phyloP scores from a whole-genome alignment of 345 rosid genomes.

The Aquilaria sinensis region DNA sequence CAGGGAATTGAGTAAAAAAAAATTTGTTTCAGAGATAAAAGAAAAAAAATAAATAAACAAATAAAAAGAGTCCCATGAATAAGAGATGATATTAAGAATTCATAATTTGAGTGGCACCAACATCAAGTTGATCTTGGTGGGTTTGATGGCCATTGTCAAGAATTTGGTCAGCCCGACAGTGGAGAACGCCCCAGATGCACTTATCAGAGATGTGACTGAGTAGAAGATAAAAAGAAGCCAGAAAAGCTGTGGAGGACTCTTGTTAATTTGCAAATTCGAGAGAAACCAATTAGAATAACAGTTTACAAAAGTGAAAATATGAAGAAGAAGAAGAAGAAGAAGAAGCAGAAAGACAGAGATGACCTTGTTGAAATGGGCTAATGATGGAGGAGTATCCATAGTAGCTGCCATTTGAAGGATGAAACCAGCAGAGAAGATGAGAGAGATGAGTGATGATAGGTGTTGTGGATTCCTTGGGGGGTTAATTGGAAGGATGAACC shows the following conservation, averaged over 20 bases:
- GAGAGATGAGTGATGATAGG: not conserved
- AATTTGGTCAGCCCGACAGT: conserved; percentile 27
- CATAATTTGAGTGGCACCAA: too few species aligned
- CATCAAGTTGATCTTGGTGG: too few species aligned
- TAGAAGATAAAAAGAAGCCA: conserved; percentile 16
- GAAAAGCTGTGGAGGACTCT: conserved; percentile 16
- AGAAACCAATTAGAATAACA: not conserved
- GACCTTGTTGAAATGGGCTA: conserved; percentile 49
- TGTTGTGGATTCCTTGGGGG: too few species aligned
- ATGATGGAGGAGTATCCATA: conserved; percentile 29
- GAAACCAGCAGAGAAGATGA: not conserved
- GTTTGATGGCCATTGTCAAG: conserved; percentile 19
- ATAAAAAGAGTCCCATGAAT: too few species aligned
- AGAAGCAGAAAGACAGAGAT: too few species aligned
- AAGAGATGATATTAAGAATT: too few species aligned
- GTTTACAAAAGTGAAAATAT: too few species aligned
- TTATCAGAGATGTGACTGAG: conserved; percentile 30
- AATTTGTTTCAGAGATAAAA: too few species aligned
- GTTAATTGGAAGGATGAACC: too few species aligned
- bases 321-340: too few species aligned
- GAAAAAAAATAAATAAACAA: too few species aligned
- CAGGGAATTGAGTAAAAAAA: too few species aligned
- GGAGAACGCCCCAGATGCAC: conserved; percentile 31
- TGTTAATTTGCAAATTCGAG: not conserved
- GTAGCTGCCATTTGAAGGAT: not conserved